Evolutionary conservation across 306 rosid genomes (phyloP).

Genomic region (Arachis stenosperma): DNA sequence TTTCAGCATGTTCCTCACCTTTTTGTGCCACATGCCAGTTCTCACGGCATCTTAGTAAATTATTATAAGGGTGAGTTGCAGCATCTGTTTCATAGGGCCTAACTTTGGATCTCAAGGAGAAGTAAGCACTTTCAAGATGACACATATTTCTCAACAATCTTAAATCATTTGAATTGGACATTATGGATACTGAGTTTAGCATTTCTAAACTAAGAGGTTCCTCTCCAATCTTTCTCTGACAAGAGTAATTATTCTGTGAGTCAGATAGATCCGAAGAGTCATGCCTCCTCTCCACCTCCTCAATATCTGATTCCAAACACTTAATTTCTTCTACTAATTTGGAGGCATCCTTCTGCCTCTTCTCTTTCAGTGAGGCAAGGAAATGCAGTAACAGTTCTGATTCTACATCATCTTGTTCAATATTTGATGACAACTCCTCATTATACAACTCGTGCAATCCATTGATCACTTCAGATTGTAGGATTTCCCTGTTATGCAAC

Average conservation of each 20-base stretch:
- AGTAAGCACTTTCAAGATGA: slow-evolving; percentile 87
- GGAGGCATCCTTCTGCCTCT: slow-evolving; percentile 70
- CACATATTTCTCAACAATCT: slow-evolving; percentile 56
- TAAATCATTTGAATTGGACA: slow-evolving; percentile 50
- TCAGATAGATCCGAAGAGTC: slow-evolving; percentile 44
- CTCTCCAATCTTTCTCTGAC: slow-evolving; percentile 45
- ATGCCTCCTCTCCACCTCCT: slow-evolving; percentile 76
- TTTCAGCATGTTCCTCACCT: slow-evolving; percentile 48
- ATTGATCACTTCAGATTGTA: slow-evolving; percentile 79
- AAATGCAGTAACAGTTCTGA: slow-evolving; percentile 75
- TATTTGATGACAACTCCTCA: slow-evolving; percentile 62
- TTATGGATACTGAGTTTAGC: slow-evolving; percentile 40
- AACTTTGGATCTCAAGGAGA: slow-evolving; percentile 80
- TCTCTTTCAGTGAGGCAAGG: slow-evolving; percentile 57
- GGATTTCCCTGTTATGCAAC: slow-evolving; percentile 77
- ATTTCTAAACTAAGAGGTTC: slow-evolving; percentile 53
- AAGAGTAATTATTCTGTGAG: slow-evolving; percentile 45
- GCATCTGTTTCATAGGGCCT: slow-evolving; percentile 63
- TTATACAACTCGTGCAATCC: slow-evolving; percentile 57
- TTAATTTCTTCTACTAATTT: slow-evolving; percentile 66
- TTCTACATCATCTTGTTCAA: slow-evolving; percentile 76
- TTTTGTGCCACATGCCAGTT: slow-evolving; percentile 49
- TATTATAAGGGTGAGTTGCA: slow-evolving; percentile 49
- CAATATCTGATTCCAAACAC: slow-evolving; percentile 80
- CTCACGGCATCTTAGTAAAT: slow-evolving; percentile 61